Conservation (phyloP, 805 yeast genomes). For the Torulaspora gathmanii region DNA sequence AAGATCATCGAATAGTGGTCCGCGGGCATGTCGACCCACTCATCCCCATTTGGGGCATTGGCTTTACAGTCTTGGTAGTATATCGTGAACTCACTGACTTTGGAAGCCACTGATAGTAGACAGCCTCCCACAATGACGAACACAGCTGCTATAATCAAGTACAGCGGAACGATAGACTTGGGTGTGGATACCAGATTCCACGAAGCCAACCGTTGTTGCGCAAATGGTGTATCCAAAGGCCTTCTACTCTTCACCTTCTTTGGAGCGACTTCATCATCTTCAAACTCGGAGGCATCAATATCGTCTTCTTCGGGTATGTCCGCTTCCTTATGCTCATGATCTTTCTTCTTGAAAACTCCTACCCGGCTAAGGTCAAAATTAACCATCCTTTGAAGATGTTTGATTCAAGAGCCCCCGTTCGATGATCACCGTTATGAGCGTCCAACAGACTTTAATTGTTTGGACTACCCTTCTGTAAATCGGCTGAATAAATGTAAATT, state of each 20-base stretch:
- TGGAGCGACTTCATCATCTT: constrained; percentile 38
- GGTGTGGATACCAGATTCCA: constrained; percentile 85
- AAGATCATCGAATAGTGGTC: constrained; percentile 57
- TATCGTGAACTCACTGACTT: constrained; percentile 65
- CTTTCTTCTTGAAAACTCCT: constrained; percentile 31
- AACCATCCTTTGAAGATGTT: constrained; percentile 15
- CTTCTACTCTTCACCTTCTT: constrained; percentile 49
- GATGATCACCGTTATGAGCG: neutral
- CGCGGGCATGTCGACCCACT: constrained; percentile 50
- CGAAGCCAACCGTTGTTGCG: constrained; percentile 58
- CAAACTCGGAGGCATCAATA: constrained; percentile 37
- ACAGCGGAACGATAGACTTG: constrained; percentile 76
- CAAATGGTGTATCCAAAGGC: constrained; percentile 69
- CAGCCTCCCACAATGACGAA: constrained; percentile 90
- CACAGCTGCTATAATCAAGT: constrained; percentile 67
- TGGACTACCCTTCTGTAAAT: neutral
- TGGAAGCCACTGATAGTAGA: constrained; percentile 62
- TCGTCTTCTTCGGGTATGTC: constrained; percentile 23
- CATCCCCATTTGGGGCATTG: constrained; percentile 42
- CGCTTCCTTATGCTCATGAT: constrained; percentile 16
- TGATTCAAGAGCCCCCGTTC: neutral
- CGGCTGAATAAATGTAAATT: neutral
- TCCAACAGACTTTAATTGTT: neutral
- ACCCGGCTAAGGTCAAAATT: constrained; percentile 30
- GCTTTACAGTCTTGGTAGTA: constrained; percentile 70